Conservation (phyloP, 176 grass and related monocot species). For the Cenchrus americanus region DNA sequence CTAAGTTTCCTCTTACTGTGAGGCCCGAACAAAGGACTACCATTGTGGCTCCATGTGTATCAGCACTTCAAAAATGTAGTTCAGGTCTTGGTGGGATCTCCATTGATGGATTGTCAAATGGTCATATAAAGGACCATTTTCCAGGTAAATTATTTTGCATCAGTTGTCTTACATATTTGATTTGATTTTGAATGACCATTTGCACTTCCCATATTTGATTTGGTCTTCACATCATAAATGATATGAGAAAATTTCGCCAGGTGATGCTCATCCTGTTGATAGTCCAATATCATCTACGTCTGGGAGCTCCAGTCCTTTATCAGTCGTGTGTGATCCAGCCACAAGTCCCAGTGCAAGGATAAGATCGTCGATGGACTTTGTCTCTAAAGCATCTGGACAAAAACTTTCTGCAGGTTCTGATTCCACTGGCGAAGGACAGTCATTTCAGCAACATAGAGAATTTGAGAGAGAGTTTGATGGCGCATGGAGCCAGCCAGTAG, state of each 20-base stretch:
- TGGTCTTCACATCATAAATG: slow-evolving; percentile 22
- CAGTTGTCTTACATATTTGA: neutral
- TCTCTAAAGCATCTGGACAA: slow-evolving; percentile 6
- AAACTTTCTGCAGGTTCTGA: slow-evolving; percentile 14
- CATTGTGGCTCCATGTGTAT: slow-evolving; percentile 22
- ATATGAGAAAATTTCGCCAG: slow-evolving; percentile 42
- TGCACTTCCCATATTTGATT: slow-evolving; percentile 8
- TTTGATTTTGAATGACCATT: slow-evolving; percentile 4
- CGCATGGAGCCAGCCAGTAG: slow-evolving; percentile 4
- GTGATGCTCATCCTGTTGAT: slow-evolving; percentile 41
- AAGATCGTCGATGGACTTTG: slow-evolving; percentile 11
- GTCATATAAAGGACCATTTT: slow-evolving; percentile 42
- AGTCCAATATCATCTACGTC: slow-evolving; percentile 46
- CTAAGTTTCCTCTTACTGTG: slow-evolving; percentile 31
- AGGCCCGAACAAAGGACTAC: slow-evolving; percentile 29
- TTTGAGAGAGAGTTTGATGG: slow-evolving; percentile 22
- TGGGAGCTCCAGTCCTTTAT: slow-evolving; percentile 44
- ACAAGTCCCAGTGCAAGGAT: slow-evolving; percentile 39
- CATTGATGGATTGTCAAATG: slow-evolving; percentile 27
- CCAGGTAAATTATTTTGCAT: slow-evolving; percentile 33
- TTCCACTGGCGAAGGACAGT: neutral
- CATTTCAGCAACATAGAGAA: slow-evolving; percentile 18
- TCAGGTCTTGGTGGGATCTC: slow-evolving; percentile 20
- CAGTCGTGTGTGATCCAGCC: slow-evolving; percentile 44
- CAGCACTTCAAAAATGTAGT: slow-evolving; percentile 35